These are phyloP conservation scores for Eucalyptus marginata DNA, from an alignment of 345 rosid species.

Conservation along the genomic window DNA sequence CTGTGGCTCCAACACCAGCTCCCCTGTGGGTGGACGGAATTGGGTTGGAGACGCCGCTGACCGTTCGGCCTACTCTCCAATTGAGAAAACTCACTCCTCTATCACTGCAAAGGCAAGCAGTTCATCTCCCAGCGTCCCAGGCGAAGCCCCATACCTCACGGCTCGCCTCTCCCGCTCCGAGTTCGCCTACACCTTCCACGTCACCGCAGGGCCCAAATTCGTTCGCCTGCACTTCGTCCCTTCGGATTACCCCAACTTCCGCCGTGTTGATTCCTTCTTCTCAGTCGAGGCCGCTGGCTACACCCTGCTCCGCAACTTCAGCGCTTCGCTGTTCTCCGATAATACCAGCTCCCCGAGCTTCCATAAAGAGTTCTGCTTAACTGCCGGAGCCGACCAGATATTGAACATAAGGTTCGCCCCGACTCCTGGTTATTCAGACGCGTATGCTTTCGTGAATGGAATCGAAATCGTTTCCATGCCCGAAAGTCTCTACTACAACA, in stretches of 20 bases:
- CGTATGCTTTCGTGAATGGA: constrained; percentile 22
- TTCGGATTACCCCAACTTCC: neutral
- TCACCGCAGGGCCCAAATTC: constrained; percentile 15
- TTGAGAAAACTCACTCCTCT: neutral
- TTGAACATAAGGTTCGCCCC: constrained; percentile 23
- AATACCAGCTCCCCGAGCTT: neutral
- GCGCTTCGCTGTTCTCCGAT: constrained; percentile 1
- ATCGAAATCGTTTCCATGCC: constrained; percentile 30
- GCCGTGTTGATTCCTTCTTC: neutral
- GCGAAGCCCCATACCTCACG: neutral
- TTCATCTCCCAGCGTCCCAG: neutral
- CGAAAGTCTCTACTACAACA: neutral
- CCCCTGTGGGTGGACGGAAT: neutral
- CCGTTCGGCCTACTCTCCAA: neutral
- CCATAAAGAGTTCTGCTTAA: neutral
- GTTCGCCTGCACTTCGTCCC: constrained; percentile 14
- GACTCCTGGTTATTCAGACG: neutral
- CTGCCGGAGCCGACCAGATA: neutral
- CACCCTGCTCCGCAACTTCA: constrained; percentile 11
- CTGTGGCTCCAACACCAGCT: neutral
- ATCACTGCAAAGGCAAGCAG: neutral
- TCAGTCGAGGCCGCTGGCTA: constrained; percentile 3
- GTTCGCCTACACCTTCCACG: constrained; percentile 15
- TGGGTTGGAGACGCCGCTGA: constrained; percentile 3
- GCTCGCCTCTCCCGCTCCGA: constrained; percentile 1